Base-by-base conservation (phyloP, 495 filamentous ascomycete species). In the Penicillium psychrofluorescens region DNA sequence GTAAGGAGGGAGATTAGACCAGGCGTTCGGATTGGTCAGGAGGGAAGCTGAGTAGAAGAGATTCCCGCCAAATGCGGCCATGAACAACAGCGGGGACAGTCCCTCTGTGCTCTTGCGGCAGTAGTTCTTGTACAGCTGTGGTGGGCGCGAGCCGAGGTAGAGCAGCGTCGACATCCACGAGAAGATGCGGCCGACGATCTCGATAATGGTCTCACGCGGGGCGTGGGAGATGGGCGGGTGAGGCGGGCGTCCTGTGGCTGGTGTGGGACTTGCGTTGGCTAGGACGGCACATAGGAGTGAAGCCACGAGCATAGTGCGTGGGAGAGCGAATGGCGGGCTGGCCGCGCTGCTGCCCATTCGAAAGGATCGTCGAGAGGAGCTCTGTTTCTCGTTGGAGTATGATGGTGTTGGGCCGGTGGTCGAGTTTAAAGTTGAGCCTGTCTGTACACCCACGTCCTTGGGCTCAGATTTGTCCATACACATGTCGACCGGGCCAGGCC, bases 11-110 rank as follows among this genome's bases (percentile, higher is more conserved):
- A 75, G 79, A 45, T 78, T 65, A 42, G 62, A 53, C 84, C 83
- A 86, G 29, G 77, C 84, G 44, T 79, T 76, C 6, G 84, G 84
- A 56, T 86, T 88, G 6, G 81, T 71, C 15, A 84, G 55, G 7
- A 88, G 61, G 9, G 83, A 84, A 31, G 69, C 48, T 10, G 80
- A 83, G 65, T 88, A 88, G 68, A 86, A 86, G 38, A 85, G 54
- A 56, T 88, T 88, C 11, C 84, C 84, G 50, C 72, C 74, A 55
- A 88, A 88, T 11, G 84, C 83, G 9, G 84, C 84, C 38, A 79
- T 65, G 63, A 88, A 88, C 34, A 88, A 75, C 2, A 75, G 53
- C 2, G 82, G 79, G 0, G 77, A 81, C n/a, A 88, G 76, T 11
- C 84, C 84, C 14, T 83, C 64, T 7, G 84, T 87, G 43, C 80